phyloP scores from a whole-genome alignment of 306 rosid genomes.

The Vigna hirtella region DNA sequence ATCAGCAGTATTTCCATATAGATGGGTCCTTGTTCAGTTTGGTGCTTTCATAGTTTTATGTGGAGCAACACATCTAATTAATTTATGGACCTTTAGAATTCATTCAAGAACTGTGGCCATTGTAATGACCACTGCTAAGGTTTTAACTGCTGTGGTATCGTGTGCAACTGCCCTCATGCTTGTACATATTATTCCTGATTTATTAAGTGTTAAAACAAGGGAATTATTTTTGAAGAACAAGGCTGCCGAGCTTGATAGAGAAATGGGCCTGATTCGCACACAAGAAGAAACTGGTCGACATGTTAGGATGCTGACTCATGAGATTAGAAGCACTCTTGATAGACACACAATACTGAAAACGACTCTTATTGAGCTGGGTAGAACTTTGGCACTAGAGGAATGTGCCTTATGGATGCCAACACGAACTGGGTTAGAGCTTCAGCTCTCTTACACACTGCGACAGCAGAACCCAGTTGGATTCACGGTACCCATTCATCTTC shows the following conservation, averaged over 20 bases:
- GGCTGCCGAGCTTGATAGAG: constrained; percentile 86
- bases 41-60: constrained; percentile 87
- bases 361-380: constrained; percentile 78
- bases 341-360: constrained; percentile 78
- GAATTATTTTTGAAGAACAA: constrained; percentile 79
- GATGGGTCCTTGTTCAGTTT: constrained; percentile 91
- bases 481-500: constrained; percentile 94
- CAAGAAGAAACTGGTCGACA: constrained; percentile 88
- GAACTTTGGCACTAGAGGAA: constrained; percentile 93
- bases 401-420: constrained; percentile 99
- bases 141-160: constrained; percentile 81
- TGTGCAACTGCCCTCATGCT: constrained; percentile 86
- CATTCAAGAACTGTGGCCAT: constrained; percentile 74
- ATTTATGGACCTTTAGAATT: constrained; percentile 67
- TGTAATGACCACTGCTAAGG: constrained; percentile 77
- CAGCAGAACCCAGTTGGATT: constrained; percentile 94
- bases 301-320: constrained; percentile 85
- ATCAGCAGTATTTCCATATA: constrained; percentile 79
- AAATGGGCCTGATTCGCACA: constrained; percentile 81
- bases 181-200: constrained; percentile 82
- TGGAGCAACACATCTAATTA: constrained; percentile 86
- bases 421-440: constrained; percentile 93
- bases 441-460: constrained; percentile 87
- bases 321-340: constrained; percentile 83
- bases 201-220: constrained; percentile 78